Evolutionary conservation across 306 rosid species (phyloP).

Genomic region (Cucurbita ficifolia): DNA sequence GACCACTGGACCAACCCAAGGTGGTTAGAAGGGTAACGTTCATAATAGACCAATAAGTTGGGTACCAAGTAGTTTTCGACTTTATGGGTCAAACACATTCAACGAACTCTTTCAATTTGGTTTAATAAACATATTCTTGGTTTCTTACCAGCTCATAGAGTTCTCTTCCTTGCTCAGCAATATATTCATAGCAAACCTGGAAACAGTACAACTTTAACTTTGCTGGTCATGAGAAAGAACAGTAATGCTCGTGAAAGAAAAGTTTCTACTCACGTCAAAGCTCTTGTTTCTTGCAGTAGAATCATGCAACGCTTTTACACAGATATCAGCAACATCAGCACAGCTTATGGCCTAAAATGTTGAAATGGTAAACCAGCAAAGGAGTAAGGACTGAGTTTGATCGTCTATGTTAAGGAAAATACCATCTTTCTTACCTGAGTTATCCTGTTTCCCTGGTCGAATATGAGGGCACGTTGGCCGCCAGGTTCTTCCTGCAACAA

Average conservation of each 20-base stretch:
- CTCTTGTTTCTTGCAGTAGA: constrained; percentile 92
- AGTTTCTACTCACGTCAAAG: constrained; percentile 59
- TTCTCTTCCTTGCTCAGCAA: constrained; percentile 76
- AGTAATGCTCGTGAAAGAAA: neutral
- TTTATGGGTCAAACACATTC: neutral
- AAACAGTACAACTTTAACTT: neutral
- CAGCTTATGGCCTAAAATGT: constrained; percentile 78
- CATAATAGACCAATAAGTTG: neutral
- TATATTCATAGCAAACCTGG: constrained; percentile 88
- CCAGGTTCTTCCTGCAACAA: constrained; percentile 87
- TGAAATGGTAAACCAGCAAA: neutral
- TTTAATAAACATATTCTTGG: neutral
- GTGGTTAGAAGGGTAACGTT: neutral
- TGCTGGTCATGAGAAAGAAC: neutral
- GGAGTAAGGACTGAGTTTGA: neutral
- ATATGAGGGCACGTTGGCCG: constrained; percentile 90
- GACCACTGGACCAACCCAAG: neutral
- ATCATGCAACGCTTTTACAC: constrained; percentile 94
- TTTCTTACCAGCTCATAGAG: constrained; percentile 89
- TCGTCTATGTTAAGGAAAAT: neutral
- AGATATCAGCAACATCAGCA: constrained; percentile 96
- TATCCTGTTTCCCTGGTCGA: constrained; percentile 91
- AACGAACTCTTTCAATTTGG: neutral
- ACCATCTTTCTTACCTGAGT: constrained; percentile 48
- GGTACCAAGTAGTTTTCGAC: neutral